Base-by-base conservation (phyloP, 1,139 yeast genomes). In the Scheffersomyces quercinus region DNA sequence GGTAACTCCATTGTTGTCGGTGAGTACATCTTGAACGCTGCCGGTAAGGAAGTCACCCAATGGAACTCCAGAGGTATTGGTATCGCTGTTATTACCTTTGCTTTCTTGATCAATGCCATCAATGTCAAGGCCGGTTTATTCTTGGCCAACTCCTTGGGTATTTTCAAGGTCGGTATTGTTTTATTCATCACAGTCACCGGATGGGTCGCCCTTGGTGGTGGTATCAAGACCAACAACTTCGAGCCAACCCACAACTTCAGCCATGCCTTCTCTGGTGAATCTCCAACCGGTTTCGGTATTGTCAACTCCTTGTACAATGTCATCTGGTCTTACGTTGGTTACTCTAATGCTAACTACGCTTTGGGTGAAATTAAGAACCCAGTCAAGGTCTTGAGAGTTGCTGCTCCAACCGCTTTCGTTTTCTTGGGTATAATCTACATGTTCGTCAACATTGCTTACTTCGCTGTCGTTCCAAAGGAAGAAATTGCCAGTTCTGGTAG, bases 31-130 rank as follows among this genome's bases (percentile, higher is more conserved):
- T 69, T 86, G 46, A 81, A 79, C 45, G 95, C 95, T 4, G 89
- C 90, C 10, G 87, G 83, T 28, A 73, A 71, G 29, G 85, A 82
- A 49, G 76, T 82, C 5, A 79, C 83, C 29, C 78, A 83, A 56
- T 86, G 93, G 93, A 82, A 82, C 58, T 85, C 87, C 52, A 75
- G 90, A 57, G 88, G 83, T 41, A 77, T 86, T 54, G 95, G 89
- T 54, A 68, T 85, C 38, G 93, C 82, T 5, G 88, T 88, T 41
- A 76, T 86, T 44, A 79, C 89, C 2, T 85, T 85, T 65, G 82
- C 88, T 1, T 85, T 87, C 58, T 63, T 83, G 41, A 67, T 86
- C 43, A 87, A 88, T 59, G 81, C 82, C 28, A 47, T 82, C 24
- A 74, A 79, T 51, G 82, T 85, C 42, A 83, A 81, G 54, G 63